Evolutionary conservation across 139 green algal genomes (phyloP), one percentile per base, ranked within the genome.

Genomic region (Picochlorum sp.): DNA sequence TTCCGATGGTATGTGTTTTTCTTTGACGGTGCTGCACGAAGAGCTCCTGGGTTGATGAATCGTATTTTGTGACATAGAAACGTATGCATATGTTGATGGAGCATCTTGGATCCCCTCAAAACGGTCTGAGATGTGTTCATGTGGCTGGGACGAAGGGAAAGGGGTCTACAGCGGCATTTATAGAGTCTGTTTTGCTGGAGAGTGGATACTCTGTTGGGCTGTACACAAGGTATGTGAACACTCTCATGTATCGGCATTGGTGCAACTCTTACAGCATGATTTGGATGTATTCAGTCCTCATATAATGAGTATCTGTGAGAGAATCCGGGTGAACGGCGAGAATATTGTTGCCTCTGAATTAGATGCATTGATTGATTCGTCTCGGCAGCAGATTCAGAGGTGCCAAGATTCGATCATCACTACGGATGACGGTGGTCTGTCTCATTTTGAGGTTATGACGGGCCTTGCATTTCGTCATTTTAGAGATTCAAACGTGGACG

Each of bases 141-240:
- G 71, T 96, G 7, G 87, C 85, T 4, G 89, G 89, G 37, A 96
- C 82, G 55, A 96, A 96, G 67, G 88, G 88, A 68, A 97, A 97
- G 61, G 90, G 90, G 15, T 94, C 86, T 50, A 84, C 77, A 5
- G 77, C 70, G 0, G 60, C 81, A 14, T 63, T 96, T 54, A 65
- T 96, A 11, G 60, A 76, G 2, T 37, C 30, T n/a, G 80, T 88
- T 11, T 65, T 95, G n/a, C 49, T 63, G 0, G 47, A 74, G 4
- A 77, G 79, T 6, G 85, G 84, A 1, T 81, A 85, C 49, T 69
- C 41, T 2, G 78, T 85, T 1, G 90, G 89, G 9, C 45, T 60
- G 1, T 96, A 96, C 74, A 95, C 83, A 54, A 54, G 47, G 47
- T 21, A 21, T 13, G 47, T 54, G 47, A 9, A 20, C 2, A 21